Evolutionary conservation across 371 early-diverging fungal species (phyloP), one percentile per base, ranked within the genome.

Genomic region (Apophysomyces sp.): DNA sequence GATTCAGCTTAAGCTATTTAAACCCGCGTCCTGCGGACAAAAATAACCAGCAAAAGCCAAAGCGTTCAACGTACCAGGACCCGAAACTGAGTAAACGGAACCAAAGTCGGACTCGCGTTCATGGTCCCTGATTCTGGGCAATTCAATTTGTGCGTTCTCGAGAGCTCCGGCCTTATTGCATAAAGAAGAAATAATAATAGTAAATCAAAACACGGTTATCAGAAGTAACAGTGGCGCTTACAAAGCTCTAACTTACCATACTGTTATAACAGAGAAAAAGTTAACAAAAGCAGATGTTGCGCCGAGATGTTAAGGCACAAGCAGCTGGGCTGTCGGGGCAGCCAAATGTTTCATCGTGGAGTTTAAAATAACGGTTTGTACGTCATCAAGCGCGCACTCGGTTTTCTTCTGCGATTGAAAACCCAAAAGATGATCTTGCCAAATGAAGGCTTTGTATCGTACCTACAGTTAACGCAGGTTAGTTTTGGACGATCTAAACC

Each of bases 21-120:
- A 54, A 60, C 53, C 21, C 52, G 26, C 28, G 29, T 57, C 29
- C n/a, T 24, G 49, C 16, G 4, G 51, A 27, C 13, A 7, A 2
- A 28, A 29, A 26, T 18, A 29, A 31, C 55, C 32, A 69, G 44
- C 9, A 57, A 54, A 30, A 41, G 28, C n/a, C 26, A 61, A 52
- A 55, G 58, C 58, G 40, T 51, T 51, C 44, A 32, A 52, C 66
- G 65, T 85, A 97, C 96, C 98, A 63, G 99, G 99, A 55, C 99
- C 99, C 44, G 99, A 97, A 9, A 99, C 99, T 24, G 97, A 96
- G 73, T 87, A 97, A 60, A 99, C 92, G 67, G 84, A 90, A 71
- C 99, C 99, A 79, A 94, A 92, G 55, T 87, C 87, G 52, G 84
- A 81, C 73, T 99, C 98, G 60, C 80, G 83, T 62, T 95, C 97